A percentile compares a stretch with the other conserved stretches of the same genome.
These are phyloP conservation scores for Tillandsia fasciculata DNA, from an alignment of 176 grass and related monocot species.

Conservation along the genomic window DNA sequence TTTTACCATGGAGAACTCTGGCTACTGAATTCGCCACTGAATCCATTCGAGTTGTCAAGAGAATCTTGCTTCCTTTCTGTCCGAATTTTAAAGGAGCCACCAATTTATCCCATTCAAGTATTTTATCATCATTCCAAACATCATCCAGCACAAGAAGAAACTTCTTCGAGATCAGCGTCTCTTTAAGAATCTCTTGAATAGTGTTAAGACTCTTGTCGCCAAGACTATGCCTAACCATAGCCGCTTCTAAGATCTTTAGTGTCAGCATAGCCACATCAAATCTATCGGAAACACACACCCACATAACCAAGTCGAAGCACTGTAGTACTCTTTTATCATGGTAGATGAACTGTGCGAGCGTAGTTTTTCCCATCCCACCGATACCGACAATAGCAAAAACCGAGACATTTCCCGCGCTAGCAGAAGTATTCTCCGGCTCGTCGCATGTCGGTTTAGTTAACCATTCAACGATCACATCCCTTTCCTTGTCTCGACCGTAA, in stretches of 20 bases:
- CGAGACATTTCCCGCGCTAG: no score
- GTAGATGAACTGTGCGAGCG: constrained; percentile 19
- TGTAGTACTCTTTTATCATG: constrained; percentile 12
- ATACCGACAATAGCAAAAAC: constrained; percentile 15
- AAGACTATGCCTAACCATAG: constrained; percentile 1
- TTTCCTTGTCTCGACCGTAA: no score
- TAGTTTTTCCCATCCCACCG: constrained; percentile 31
- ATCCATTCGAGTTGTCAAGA: constrained; percentile 28
- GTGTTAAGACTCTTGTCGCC: constrained; percentile 12
- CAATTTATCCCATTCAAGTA: constrained; percentile 16
- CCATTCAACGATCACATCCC: no score
- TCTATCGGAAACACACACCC: constrained; percentile 20
- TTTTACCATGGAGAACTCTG: no score
- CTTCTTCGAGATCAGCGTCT: constrained; percentile 17
- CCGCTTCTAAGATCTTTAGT: constrained; percentile 21
- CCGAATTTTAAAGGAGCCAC: constrained; percentile 27
- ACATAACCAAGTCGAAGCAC: constrained; percentile 7
- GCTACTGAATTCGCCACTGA: constrained; percentile 2
- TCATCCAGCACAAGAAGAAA: constrained; percentile 25
- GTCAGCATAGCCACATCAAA: constrained; percentile 7
- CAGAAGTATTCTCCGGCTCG: no score
- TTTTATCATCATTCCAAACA: constrained; percentile 12
- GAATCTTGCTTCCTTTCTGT: constrained; percentile 21
- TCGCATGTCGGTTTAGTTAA: no score
- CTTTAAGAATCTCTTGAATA: constrained; percentile 18